phyloP scores from a whole-genome alignment of 2,329 filamentous ascomycete species.

The Aspergillus aculeatus region DNA sequence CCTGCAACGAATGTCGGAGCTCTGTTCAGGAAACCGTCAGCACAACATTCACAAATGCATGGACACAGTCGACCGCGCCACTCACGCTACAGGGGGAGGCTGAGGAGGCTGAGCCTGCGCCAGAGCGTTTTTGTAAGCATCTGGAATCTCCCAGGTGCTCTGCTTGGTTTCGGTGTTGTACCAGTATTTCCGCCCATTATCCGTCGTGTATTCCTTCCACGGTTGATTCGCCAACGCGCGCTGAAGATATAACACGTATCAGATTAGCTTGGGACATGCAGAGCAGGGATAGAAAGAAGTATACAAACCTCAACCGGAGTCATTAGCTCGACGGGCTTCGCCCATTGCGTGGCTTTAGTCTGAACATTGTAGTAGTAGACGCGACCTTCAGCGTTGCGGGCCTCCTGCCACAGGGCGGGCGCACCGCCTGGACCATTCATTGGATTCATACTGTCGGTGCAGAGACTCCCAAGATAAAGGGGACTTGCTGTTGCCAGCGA shows the following conservation, averaged over 20 bases:
- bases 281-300: constrained; percentile 6
- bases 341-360: constrained; percentile 90
- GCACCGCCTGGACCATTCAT: constrained; percentile 62
- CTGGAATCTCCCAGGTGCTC: constrained; percentile 94
- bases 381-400: constrained; percentile 75
- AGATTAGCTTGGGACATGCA: not conserved
- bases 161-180: constrained; percentile 88
- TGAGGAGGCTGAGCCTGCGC: constrained; percentile 53
- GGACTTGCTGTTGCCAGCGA: constrained; percentile 6
- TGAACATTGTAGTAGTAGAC: constrained; percentile 86
- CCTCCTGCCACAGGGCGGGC: constrained; percentile 71
- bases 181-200: constrained; percentile 90
- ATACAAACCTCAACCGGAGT: constrained; percentile 69
- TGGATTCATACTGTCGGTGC: constrained; percentile 30
- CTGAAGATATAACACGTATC: constrained; percentile 44
- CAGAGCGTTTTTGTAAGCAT: constrained; percentile 72
- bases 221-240: constrained; percentile 77
- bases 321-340: constrained; percentile 88
- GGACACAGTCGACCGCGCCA: constrained; percentile 7
- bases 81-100: constrained; percentile 49
- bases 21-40: constrained; percentile 44
- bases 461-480: constrained; percentile 6
- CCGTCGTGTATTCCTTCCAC: constrained; percentile 89
- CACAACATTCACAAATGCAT: not conserved
- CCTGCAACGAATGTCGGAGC: constrained; percentile 60